Evolutionary conservation across 108 stramenopile species (phyloP).

Genomic region (Mediolabrus comicus): DNA sequence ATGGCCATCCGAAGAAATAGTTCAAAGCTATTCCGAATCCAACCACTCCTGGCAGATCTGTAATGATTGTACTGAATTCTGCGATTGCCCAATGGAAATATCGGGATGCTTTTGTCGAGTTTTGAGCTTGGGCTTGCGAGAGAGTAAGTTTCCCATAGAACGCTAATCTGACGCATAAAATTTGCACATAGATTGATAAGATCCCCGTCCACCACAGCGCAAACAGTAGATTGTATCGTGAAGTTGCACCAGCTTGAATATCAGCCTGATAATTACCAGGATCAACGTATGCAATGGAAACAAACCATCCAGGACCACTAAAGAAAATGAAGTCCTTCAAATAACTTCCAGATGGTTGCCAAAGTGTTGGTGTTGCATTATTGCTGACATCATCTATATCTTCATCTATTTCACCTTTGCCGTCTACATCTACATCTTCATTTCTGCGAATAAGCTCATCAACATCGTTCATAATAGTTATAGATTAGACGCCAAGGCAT

Average conservation of each 20-base stretch:
- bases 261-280: slow-evolving; percentile 89
- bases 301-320: slow-evolving; percentile 68
- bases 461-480: neutral
- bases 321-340: slow-evolving; percentile 58
- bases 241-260: slow-evolving; percentile 77
- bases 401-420: neutral
- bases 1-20: slow-evolving; percentile 64
- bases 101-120: slow-evolving; percentile 14
- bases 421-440: neutral
- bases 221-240: slow-evolving; percentile 73
- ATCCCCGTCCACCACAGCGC: slow-evolving; percentile 68
- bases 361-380: neutral
- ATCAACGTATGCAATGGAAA: slow-evolving; percentile 84
- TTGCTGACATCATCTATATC: neutral
- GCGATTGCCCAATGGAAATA: slow-evolving; percentile 57
- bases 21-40: slow-evolving; percentile 68
- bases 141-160: slow-evolving; percentile 70
- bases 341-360: slow-evolving; percentile 23
- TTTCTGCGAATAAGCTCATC: neutral
- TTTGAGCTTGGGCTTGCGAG: slow-evolving; percentile 61
- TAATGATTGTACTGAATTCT: slow-evolving; percentile 70
- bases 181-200: slow-evolving; percentile 71
- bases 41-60: slow-evolving; percentile 78
- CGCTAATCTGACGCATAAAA: slow-evolving; percentile 75
- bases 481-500: too few relatives aligned